Evolutionary conservation across 2,329 filamentous ascomycete genomes (phyloP).

Genomic region (Cladosporium oxysporum): DNA sequence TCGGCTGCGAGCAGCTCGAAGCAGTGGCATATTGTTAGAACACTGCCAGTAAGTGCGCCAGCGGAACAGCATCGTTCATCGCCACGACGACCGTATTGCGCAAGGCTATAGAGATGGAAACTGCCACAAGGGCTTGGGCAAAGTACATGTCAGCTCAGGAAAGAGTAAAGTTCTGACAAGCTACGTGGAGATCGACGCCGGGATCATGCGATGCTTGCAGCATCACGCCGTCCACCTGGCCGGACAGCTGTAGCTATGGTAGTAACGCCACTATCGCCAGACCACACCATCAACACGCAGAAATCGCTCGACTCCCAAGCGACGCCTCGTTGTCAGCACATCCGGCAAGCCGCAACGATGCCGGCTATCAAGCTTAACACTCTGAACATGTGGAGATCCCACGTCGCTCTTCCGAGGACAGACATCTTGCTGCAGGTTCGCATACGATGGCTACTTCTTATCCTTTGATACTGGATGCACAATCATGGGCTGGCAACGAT

Average conservation of each 20-base stretch:
- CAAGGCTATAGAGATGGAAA: neutral
- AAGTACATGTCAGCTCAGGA: neutral
- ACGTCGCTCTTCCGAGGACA: neutral
- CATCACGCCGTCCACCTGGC: neutral
- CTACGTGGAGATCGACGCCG: neutral
- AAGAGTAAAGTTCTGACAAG: neutral
- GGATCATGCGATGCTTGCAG: constrained; percentile 7
- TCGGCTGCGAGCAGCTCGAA: neutral
- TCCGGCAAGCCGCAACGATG: neutral
- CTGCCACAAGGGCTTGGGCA: neutral
- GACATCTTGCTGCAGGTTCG: neutral
- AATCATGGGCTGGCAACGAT: constrained; percentile 27
- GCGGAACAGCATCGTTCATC: neutral
- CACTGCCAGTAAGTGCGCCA: neutral
- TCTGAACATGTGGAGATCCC: neutral
- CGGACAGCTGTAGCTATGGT: neutral
- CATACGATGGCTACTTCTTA: neutral
- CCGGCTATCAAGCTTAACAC: neutral
- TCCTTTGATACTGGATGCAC: constrained; percentile 18
- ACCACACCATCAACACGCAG: neutral
- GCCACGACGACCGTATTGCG: neutral
- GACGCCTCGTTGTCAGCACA: neutral
- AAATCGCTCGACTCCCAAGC: neutral
- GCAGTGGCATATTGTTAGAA: neutral
- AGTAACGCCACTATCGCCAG: neutral